These are phyloP conservation scores for Gentiana dahurica DNA, from an alignment of 257 asterid genomes.

Conservation along the genomic window DNA sequence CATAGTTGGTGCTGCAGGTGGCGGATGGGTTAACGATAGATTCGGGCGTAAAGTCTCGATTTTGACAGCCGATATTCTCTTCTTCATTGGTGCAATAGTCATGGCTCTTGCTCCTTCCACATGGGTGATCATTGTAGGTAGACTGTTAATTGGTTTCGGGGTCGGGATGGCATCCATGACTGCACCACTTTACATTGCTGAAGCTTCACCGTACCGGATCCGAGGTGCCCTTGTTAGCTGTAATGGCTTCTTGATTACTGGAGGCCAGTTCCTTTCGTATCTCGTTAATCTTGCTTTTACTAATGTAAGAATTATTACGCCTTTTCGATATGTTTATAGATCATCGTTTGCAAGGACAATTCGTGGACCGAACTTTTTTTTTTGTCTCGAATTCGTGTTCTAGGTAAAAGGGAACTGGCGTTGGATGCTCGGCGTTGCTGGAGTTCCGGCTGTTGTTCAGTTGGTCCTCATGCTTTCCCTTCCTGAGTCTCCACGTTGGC, in stretches of 20 bases:
- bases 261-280: slow-evolving; percentile 51
- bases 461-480: slow-evolving; percentile 24
- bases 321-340: neutral
- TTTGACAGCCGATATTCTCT: slow-evolving; percentile 42
- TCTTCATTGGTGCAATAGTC: slow-evolving; percentile 36
- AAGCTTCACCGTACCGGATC: slow-evolving; percentile 59
- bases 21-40: slow-evolving; percentile 53
- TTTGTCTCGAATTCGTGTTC: neutral
- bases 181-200: slow-evolving; percentile 55
- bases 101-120: slow-evolving; percentile 51
- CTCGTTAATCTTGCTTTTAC: slow-evolving; percentile 51
- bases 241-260: slow-evolving; percentile 49
- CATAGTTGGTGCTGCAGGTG: slow-evolving; percentile 49
- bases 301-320: slow-evolving; percentile 16
- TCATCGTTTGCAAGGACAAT: neutral
- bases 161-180: slow-evolving; percentile 84
- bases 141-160: slow-evolving; percentile 51
- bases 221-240: slow-evolving; percentile 70
- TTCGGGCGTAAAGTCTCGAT: slow-evolving; percentile 40
- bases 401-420: slow-evolving; percentile 35
- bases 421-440: slow-evolving; percentile 39
- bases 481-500: slow-evolving; percentile 38
- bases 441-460: slow-evolving; percentile 24
- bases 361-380: neutral
- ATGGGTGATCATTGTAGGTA: slow-evolving; percentile 35